Evolutionary conservation across 192 early-diverging fungal species (phyloP).

Genomic region (Ambispora gerdemannii): DNA sequence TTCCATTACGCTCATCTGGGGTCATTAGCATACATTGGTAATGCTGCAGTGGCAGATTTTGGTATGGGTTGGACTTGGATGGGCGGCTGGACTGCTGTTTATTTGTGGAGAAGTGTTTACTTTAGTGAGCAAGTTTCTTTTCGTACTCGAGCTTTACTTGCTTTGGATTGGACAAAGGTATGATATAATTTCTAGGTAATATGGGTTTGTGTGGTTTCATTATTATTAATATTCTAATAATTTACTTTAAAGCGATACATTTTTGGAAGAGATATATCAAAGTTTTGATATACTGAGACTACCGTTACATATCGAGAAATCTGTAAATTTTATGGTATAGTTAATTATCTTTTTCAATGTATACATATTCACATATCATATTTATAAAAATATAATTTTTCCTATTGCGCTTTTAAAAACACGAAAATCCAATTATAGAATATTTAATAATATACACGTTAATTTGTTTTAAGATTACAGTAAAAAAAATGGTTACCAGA

Average conservation of each 20-base stretch:
- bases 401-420: too few relatives aligned
- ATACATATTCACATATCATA: too few relatives aligned
- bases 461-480: too few relatives aligned
- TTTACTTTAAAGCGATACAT: conserved; percentile 32
- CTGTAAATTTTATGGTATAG: too few relatives aligned
- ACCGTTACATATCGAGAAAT: too few relatives aligned
- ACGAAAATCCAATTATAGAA: too few relatives aligned
- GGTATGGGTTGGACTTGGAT: conserved; percentile 47
- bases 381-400: too few relatives aligned
- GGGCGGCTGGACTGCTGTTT: conserved; percentile 50
- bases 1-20: conserved; percentile 68
- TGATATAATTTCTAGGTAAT: not conserved
- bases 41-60: conserved; percentile 53
- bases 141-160: conserved; percentile 37
- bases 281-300: too few relatives aligned
- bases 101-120: conserved; percentile 57
- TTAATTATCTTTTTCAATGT: too few relatives aligned
- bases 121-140: conserved; percentile 54
- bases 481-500: too few relatives aligned
- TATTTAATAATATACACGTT: too few relatives aligned
- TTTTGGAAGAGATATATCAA: conserved; percentile 50
- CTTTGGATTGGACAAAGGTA: conserved; percentile 46
- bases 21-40: conserved; percentile 67
- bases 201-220: too few relatives aligned
- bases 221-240: not conserved